Conservation (phyloP, 306 rosid genomes). For the Elaeagnus macrophylla region DNA sequence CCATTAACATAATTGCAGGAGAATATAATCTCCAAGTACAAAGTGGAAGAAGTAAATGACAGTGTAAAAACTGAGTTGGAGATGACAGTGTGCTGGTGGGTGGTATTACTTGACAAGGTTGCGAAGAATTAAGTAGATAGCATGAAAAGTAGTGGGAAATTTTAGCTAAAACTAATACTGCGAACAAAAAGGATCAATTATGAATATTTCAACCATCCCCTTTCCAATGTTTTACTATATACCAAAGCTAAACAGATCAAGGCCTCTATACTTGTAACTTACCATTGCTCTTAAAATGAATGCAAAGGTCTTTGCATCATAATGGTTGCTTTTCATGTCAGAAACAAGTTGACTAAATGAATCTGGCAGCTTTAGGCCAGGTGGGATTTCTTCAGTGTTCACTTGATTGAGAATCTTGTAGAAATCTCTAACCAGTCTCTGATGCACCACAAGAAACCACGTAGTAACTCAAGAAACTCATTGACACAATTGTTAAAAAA, state of each 20-base stretch:
- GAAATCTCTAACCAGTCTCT: conserved; percentile 84
- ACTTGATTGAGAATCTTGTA: conserved; percentile 82
- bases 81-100: too few relatives aligned
- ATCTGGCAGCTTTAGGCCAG: conserved; percentile 66
- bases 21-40: too few relatives aligned
- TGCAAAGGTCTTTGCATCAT: conserved; percentile 82
- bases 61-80: too few relatives aligned
- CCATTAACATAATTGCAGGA: too few relatives aligned
- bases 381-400: conserved; percentile 69
- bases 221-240: conserved; percentile 17
- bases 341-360: conserved; percentile 78
- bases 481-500: too few relatives aligned
- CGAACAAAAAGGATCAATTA: not conserved
- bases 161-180: too few relatives aligned
- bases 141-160: too few relatives aligned
- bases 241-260: not conserved
- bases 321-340: conserved; percentile 74
- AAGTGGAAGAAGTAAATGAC: too few relatives aligned
- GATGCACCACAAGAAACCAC: too few relatives aligned
- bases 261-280: conserved; percentile 22
- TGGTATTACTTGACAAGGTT: too few relatives aligned
- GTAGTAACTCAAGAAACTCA: too few relatives aligned
- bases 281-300: conserved; percentile 86
- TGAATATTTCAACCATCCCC: conserved; percentile 5
- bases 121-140: too few relatives aligned